Conservation (phyloP, 1,284 basidiomycete genomes). For the Ganoderma lucidum region DNA sequence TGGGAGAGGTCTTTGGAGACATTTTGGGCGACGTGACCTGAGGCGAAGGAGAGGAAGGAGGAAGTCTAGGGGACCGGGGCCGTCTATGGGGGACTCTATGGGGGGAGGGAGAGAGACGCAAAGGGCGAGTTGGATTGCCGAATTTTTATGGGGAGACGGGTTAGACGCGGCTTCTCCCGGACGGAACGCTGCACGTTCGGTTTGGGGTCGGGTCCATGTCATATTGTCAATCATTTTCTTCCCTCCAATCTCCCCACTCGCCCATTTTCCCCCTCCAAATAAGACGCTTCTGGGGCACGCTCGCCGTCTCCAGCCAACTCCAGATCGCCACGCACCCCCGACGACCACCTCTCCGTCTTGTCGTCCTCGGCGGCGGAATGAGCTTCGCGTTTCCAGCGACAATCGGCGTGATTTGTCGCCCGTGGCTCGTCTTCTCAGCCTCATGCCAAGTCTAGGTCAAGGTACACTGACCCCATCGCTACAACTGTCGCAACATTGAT, state of each 20-base stretch:
- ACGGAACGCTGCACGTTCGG: constrained; percentile 18
- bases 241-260: background rate
- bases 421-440: background rate
- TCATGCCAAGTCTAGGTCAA: background rate
- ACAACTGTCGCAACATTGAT: constrained; percentile 10
- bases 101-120: constrained; percentile 27
- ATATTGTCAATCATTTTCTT: constrained; percentile 1
- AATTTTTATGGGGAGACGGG: constrained; percentile 33
- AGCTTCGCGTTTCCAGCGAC: background rate
- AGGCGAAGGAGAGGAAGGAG: constrained; percentile 17
- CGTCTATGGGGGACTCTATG: constrained; percentile 31
- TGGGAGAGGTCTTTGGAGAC: constrained; percentile 39
- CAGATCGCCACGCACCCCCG: background rate
- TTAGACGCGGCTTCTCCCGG: constrained; percentile 29
- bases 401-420: constrained; percentile 4
- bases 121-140: constrained; percentile 14
- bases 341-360: background rate
- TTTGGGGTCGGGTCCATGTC: constrained; percentile 15
- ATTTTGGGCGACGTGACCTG: constrained; percentile 28
- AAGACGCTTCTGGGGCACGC: constrained; percentile 8
- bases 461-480: background rate
- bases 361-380: background rate
- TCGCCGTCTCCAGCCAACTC: constrained; percentile 2
- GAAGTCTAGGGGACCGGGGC: constrained; percentile 27
- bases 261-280: background rate